These are phyloP conservation scores for Entonaema liquescens DNA, from an alignment of 495 filamentous ascomycete species.

Conservation along the genomic window DNA sequence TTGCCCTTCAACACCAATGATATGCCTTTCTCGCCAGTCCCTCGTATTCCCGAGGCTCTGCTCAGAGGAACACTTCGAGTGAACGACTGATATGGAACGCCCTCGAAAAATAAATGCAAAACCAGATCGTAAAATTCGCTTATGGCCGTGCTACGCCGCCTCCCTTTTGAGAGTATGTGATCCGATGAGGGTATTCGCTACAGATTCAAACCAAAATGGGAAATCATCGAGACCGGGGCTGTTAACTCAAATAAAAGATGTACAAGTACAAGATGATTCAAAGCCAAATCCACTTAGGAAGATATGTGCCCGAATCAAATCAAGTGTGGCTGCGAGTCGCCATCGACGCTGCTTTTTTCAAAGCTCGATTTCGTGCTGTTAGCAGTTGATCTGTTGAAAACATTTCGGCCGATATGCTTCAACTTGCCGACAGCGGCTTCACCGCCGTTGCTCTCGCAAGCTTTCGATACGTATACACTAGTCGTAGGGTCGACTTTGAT, in stretches of 20 bases:
- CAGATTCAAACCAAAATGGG: conserved; percentile 31
- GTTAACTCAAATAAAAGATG: conserved; percentile 32
- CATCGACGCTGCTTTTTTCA: conserved; percentile 49
- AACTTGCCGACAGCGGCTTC: conserved; percentile 54
- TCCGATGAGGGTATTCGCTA: conserved; percentile 42
- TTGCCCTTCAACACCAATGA: conserved; percentile 45
- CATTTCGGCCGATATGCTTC: conserved; percentile 57
- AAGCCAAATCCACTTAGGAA: not conserved
- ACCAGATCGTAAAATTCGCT: conserved; percentile 36
- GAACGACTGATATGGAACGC: conserved; percentile 27
- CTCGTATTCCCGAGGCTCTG: conserved; percentile 20
- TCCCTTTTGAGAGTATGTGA: conserved; percentile 37
- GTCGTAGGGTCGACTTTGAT: conserved; percentile 72
- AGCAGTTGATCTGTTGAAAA: conserved; percentile 55
- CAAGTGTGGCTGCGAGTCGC: conserved; percentile 31
- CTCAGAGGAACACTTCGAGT: conserved; percentile 15
- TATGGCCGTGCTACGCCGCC: conserved; percentile 33
- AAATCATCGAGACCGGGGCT: conserved; percentile 36
- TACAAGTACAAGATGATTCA: conserved; percentile 36
- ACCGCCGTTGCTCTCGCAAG: conserved; percentile 43
- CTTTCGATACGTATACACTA: conserved; percentile 59
- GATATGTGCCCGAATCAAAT: conserved; percentile 18
- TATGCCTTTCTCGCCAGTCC: conserved; percentile 40
- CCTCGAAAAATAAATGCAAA: conserved; percentile 32
- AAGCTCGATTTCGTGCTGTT: conserved; percentile 57